Evolutionary conservation across 495 filamentous ascomycete genomes (phyloP), one percentile per base, ranked within the genome.

Genomic region (Annulohypoxylon stygium): DNA sequence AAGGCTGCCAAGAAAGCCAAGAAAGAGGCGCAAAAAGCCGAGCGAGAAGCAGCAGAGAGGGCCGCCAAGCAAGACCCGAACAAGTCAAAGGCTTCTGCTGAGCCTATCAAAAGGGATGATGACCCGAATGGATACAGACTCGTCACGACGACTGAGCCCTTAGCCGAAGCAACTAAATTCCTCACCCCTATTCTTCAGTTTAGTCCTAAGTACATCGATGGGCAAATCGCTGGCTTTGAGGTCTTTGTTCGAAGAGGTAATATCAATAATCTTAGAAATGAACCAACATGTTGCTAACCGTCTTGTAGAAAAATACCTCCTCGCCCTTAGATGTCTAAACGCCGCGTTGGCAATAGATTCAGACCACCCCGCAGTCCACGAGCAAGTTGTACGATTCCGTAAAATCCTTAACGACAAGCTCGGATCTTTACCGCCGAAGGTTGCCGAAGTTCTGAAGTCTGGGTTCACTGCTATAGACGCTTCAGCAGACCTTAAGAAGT

Each of bases 1-100:
- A 98, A 97, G 85, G 93, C 93, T 0, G 84, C 92, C 41, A 98
- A 97, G 87, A 99, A 98, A 84, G 95, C 95, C 2, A 95, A 90
- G 83, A 95, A 93, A 81, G 96, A 97, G 73, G 92, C 92, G 10
- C 92, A 96, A 75, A 94, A 92, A 74, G 86, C 87, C 7, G 93
- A 97, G 78, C 91, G 93, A 75, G 90, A 91, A 37, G 95, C 95
- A 34, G 90, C 90, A 12, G 91, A 93, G 70, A 82, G 82, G 33
- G 85, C 83, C n/a, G 88, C 87, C 67, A 95, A 93, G 81, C 91
- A 93, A 26, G 90, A 95, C 78, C 83, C 86, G 10, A 91, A 91
- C 73, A 91, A 90, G 76, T 82, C 86, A 25, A 87, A 88, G 61
- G 85, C 86, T 4, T 85, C 85, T 14, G 79, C 79, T n/a, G 86